Base-by-base conservation (phyloP, 805 yeast genomes). In the Cephaloascus albidus region DNA sequence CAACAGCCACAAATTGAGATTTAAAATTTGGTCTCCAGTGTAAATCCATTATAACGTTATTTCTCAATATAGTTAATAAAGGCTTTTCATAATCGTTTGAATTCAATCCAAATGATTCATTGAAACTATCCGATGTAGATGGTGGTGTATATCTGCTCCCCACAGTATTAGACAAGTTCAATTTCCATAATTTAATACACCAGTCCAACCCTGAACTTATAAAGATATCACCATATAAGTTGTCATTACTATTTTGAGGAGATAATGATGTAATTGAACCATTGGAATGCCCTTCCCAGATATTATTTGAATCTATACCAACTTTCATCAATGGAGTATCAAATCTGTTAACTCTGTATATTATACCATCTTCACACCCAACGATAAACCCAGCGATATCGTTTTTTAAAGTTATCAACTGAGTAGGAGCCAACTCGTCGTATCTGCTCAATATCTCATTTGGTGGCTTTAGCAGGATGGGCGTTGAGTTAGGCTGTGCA, bases 281-380 rank as follows among this genome's bases (percentile, higher is more conserved):
- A 4, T 38, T 18, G 41, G 27, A 28, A 43, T 65, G 70, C 15
- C 60, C 58, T 12, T 38, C 39, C 20, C 52, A 54, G 2, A 45
- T 33, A 10, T 45, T 43, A 2, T 48, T 38, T 3, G 36, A 39
- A 35, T 54, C 60, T 3, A 60, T 32, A 3, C 28, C 28, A 23
- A 23, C 28, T 12, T 23, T 23, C 12, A 23, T 23, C 28, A 23
- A 59, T 3, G 60, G 51, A 16, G 53, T 49, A 26, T 51, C 59
- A 35, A 48, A 51, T 20, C 61, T 39, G 36, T 53, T 46, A 35
- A 65, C 55, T 10, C 55, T 47, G 36, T 54, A 60, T 6, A 65
- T 44, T 10, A 49, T 35, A 1, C 70, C 68, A 28, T 59, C 60
- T 31, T 60, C 63, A 3, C 63, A 51, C 10, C 71, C 71, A 4